Conservation (phyloP, 441 rosid species). For the Erodium chrysanthum region DNA sequence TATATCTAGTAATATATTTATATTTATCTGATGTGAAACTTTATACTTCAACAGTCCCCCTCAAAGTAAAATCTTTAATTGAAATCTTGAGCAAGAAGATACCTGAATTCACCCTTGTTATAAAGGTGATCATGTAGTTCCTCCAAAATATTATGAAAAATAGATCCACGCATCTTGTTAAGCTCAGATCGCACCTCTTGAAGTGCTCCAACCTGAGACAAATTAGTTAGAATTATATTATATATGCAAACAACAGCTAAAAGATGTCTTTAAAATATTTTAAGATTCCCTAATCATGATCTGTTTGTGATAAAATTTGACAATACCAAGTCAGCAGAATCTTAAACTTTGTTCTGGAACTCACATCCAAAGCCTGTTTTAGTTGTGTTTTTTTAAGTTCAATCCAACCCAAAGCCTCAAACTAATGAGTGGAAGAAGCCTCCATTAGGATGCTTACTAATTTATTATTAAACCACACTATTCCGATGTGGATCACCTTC, state of each 20-base stretch:
- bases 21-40: neutral
- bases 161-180: constrained; percentile 70
- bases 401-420: no score
- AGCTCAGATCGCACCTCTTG: constrained; percentile 98
- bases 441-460: no score
- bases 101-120: constrained; percentile 97
- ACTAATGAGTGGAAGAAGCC: no score
- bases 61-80: neutral
- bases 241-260: constrained; percentile 3
- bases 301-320: no score
- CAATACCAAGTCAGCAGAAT: no score
- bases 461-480: no score
- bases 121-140: constrained; percentile 94
- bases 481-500: no score
- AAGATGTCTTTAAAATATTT: constrained; percentile 1
- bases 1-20: neutral
- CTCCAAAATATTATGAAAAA: constrained; percentile 80
- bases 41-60: neutral
- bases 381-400: no score
- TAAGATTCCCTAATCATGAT: no score
- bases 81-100: constrained; percentile 9
- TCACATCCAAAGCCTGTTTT: no score
- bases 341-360: no score
- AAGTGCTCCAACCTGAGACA: constrained; percentile 88
- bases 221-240: constrained; percentile 11